phyloP scores from a whole-genome alignment of 2,329 filamentous ascomycete genomes.

The Aspergillus fructus region DNA sequence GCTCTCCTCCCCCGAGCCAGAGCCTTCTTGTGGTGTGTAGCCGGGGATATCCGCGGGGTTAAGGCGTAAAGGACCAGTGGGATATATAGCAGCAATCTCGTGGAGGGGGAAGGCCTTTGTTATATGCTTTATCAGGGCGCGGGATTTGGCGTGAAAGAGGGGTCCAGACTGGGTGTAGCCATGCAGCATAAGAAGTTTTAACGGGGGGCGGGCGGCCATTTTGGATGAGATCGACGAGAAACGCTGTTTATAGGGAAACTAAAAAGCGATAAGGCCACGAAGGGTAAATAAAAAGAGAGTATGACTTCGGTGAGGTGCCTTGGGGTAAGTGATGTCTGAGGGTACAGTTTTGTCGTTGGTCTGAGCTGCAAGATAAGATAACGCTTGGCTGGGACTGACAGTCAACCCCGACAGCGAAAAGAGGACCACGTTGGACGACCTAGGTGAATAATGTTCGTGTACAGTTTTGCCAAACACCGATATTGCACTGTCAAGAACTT shows the following conservation, averaged over 20 bases:
- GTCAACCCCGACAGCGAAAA: too few species aligned
- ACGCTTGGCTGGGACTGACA: too few species aligned
- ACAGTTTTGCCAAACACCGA: too few species aligned
- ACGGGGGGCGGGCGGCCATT: conserved; percentile 14
- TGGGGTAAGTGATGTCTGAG: neutral
- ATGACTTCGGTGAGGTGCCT: neutral
- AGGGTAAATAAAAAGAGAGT: neutral
- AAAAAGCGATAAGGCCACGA: neutral
- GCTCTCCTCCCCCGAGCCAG: conserved; percentile 36
- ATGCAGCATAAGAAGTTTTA: conserved; percentile 76
- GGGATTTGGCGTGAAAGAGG: conserved; percentile 83
- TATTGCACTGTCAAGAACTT: too few species aligned
- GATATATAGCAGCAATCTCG: conserved; percentile 63
- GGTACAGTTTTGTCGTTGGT: neutral
- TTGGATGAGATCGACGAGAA: neutral
- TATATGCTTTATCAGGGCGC: conserved; percentile 79
- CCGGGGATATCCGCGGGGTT: conserved; percentile 67
- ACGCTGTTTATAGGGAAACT: neutral
- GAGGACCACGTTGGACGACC: too few species aligned
- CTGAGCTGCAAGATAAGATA: neutral
- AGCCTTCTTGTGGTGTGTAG: conserved; percentile 50
- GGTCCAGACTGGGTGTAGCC: conserved; percentile 89
- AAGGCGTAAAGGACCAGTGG: conserved; percentile 66
- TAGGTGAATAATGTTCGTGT: too few species aligned
- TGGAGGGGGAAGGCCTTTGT: conserved; percentile 68